Evolutionary conservation across 306 rosid species (phyloP).

Genomic region (Cucurbita maxima): DNA sequence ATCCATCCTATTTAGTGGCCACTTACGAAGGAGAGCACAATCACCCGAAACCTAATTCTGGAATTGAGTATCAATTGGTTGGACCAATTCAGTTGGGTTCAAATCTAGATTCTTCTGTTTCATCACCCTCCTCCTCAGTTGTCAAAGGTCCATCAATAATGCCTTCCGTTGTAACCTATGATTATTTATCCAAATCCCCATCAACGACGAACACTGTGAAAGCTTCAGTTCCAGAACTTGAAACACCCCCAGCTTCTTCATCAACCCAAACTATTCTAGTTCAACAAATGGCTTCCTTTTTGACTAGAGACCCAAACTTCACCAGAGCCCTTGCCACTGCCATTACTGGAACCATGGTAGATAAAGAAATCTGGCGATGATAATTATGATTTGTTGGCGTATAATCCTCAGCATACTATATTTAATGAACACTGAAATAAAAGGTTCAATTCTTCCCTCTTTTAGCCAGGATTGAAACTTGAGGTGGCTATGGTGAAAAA

Average conservation of each 20-base stretch:
- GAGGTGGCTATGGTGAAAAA: too few relatives aligned
- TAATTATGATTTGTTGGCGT: too few relatives aligned
- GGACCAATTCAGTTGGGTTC: neutral
- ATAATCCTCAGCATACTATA: too few relatives aligned
- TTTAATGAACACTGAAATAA: too few relatives aligned
- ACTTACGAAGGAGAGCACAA: conserved; percentile 60
- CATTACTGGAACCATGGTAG: conserved; percentile 9
- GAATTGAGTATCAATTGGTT: neutral
- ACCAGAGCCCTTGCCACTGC: conserved; percentile 43
- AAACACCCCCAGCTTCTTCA: neutral
- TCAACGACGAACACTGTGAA: too few relatives aligned
- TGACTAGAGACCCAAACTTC: conserved; percentile 52
- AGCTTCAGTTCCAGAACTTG: neutral
- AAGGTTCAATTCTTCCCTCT: too few relatives aligned
- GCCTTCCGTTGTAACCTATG: conserved; percentile 25
- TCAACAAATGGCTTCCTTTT: conserved; percentile 63
- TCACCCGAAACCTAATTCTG: conserved; percentile 34
- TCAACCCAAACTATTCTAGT: conserved; percentile 19
- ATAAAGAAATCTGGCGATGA: neutral
- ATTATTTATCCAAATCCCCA: conserved; percentile 10
- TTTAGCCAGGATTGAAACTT: too few relatives aligned
- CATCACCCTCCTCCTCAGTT: neutral
- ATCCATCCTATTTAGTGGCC: conserved; percentile 30
- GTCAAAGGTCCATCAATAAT: conserved; percentile 2
- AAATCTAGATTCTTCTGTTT: neutral